Evolutionary conservation across 2,329 filamentous ascomycete genomes (phyloP), one percentile per base, ranked within the genome.

Genomic region (Talaromyces albobiverticillius): DNA sequence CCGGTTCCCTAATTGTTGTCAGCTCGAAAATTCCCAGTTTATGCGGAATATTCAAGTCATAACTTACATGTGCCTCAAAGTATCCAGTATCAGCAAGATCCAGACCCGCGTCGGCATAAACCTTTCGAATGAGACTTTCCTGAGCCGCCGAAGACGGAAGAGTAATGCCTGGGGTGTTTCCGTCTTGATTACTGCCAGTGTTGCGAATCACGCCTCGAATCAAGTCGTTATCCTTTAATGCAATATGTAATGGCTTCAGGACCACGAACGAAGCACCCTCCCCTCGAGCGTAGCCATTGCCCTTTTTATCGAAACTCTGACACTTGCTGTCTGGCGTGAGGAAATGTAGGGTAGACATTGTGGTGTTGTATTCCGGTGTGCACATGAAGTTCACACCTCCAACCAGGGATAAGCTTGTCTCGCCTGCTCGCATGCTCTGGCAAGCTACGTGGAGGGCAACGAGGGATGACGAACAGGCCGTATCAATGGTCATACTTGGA

Each of bases 241-340:
- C 69, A 25, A 61, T 59, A 1, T 49, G 40, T 1, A 70, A 57
- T 1, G 60, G 57, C 53, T 71, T 70, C 0, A 71, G n/a, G 11
- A 63, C 55, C 2, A 71, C 31, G 4, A 41, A 50, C 7, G 56
- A 61, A 1, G 68, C 59, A 9, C 58, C 67, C 36, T 71, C 69
- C 5, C 74, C 76, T 14, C 74, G 65, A 10, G 63, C 70, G 56
- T 77, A 79, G 1, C 76, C 76, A 48, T 71, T 65, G 1, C 69
- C 73, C 29, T 62, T 57, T 16, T 62, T 54, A 53, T 75, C 74
- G 53, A 68, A 71, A 16, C 51, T 61, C 25, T 61, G 58, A 51
- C 60, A 67, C 40, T 50, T 58, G 8, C 64, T 60, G 41, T 64
- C 59, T 46, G 59, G 57, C 25, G 56, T 59, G 1, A 64, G 45